Base-by-base conservation (phyloP, 2,329 filamentous ascomycete species). In the Colletotrichum sojae region DNA sequence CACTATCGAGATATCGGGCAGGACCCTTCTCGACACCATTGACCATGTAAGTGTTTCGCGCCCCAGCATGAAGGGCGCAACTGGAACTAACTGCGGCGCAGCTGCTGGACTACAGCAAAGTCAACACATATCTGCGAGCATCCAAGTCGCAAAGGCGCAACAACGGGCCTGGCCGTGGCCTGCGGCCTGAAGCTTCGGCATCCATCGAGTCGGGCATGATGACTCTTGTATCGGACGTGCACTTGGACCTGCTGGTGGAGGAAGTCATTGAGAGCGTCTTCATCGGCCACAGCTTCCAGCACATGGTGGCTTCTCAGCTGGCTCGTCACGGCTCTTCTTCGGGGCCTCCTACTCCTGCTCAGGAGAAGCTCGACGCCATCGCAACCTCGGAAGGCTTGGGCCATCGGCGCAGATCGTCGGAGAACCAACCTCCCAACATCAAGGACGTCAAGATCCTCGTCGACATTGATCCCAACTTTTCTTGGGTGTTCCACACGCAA, bases 401-500 rank as follows among this genome's bases (percentile, higher is more conserved):
- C 4, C 62, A 71, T 12, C 53, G 39, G 36, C 51, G 60, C 15
- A 60, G 15, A 2, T 13, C 51, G 3, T 61, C 65, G 0, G 57
- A 71, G 18, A 66, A 70, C 31, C 69, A 70, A 8, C 70, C 72
- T 1, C 71, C 75, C 66, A 75, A 73, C 2, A 63, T 75, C 20
- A 71, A 68, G 12, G 69, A 66, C 15, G 65, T 72, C 18, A 71
- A 72, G 10, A 82, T 90, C 27, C 79, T 88, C 18, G 76, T 89
- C 13, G 84, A 89, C 71, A 84, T 89, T 6, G 79, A 81, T 3
- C 82, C 73, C 71, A 81, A 27, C 73, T 80, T 53, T 69, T 80
- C 73, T 15, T 90, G 88, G 88, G 76, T 81, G 15, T 88, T 89
- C 67, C 79, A 82, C 4, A 84, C 86, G 1, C 85, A 90, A 49